These are phyloP conservation scores for Linnemannia zychae DNA, from an alignment of 192 early-diverging fungal species.

Conservation along the genomic window DNA sequence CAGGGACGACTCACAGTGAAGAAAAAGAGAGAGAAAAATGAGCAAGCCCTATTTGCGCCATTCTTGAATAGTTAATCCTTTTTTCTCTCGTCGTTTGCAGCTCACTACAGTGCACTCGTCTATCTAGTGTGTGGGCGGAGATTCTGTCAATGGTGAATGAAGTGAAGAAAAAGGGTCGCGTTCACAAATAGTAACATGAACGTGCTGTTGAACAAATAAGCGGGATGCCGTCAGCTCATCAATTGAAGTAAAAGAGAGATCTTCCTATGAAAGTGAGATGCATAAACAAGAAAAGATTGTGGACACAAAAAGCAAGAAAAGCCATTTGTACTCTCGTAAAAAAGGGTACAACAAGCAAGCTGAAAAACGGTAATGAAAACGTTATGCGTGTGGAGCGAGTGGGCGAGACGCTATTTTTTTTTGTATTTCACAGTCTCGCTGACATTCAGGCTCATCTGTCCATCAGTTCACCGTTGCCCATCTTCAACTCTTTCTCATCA, in stretches of 20 bases:
- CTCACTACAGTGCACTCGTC: neutral
- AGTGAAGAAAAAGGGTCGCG: neutral
- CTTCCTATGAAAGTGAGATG: neutral
- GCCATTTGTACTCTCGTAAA: neutral
- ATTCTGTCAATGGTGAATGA: neutral
- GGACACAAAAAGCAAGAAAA: too few species aligned
- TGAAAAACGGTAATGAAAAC: too few species aligned
- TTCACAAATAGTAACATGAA: neutral
- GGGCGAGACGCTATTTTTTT: neutral
- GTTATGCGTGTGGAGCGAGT: neutral
- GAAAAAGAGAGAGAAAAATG: neutral
- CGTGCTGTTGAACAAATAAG: neutral
- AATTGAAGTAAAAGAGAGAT: neutral
- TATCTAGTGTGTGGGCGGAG: neutral
- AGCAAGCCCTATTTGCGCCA: neutral
- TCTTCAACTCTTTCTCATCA: neutral
- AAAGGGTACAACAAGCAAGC: neutral
- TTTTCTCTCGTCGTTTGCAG: neutral
- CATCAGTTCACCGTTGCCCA: neutral
- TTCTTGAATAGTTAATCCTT: neutral
- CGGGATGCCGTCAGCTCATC: neutral
- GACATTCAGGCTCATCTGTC: neutral
- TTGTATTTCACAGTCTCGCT: neutral
- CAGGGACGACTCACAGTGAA: neutral
- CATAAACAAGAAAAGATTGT: neutral